phyloP scores from a whole-genome alignment of 306 rosid genomes.

The Begonia loranthoides region DNA sequence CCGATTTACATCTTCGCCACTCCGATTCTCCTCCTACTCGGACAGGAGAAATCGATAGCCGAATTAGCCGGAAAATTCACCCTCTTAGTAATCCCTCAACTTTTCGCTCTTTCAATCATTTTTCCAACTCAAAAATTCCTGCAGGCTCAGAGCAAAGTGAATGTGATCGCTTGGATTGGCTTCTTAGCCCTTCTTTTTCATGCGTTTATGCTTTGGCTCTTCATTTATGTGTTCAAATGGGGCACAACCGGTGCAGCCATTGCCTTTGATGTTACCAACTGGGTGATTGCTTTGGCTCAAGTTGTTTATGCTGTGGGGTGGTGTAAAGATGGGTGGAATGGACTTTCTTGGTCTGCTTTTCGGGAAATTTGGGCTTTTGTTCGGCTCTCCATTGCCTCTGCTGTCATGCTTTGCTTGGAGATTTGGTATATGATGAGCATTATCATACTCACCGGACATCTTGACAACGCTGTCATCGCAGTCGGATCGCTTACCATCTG shows the following conservation, averaged over 20 bases:
- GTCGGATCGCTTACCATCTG: constrained; percentile 76
- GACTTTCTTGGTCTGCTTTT: constrained; percentile 55
- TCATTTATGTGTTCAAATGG: constrained; percentile 36
- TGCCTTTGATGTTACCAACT: constrained; percentile 54
- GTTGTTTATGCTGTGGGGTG: constrained; percentile 51
- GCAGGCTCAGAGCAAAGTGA: constrained; percentile 76
- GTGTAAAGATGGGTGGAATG: constrained; percentile 87
- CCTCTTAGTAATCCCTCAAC: constrained; percentile 43
- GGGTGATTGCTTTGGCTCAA: constrained; percentile 49
- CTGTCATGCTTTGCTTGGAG: constrained; percentile 91
- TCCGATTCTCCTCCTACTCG: constrained; percentile 55
- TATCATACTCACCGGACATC: constrained; percentile 62
- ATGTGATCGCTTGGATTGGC: constrained; percentile 57
- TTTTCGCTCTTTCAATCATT: constrained; percentile 48
- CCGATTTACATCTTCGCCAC: constrained; percentile 62
- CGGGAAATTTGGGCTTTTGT: constrained; percentile 76
- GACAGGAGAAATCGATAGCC: constrained; percentile 60
- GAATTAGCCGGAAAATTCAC: constrained; percentile 55
- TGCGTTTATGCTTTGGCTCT: constrained; percentile 45
- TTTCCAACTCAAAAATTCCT: constrained; percentile 86
- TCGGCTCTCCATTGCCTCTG: constrained; percentile 79
- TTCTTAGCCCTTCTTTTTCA: constrained; percentile 36
- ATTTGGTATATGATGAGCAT: constrained; percentile 77
- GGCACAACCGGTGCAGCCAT: constrained; percentile 59
- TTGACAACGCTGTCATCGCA: constrained; percentile 55